Evolutionary conservation across 805 yeast genomes (phyloP).

Genomic region (Saccharomycopsis babjevae): DNA sequence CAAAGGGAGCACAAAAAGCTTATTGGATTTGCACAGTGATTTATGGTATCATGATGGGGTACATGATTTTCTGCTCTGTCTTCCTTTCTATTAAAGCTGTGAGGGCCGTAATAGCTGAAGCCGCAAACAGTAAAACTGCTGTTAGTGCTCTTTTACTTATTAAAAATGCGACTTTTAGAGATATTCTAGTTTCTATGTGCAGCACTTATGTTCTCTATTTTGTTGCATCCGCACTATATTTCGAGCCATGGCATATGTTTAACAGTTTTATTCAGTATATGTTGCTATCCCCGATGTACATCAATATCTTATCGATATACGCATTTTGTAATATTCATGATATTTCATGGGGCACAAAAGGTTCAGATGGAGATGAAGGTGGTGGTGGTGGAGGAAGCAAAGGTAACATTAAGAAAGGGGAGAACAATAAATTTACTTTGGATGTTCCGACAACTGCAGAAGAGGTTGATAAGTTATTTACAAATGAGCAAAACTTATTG

Average conservation of each 20-base stretch:
- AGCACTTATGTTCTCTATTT: conserved; percentile 56
- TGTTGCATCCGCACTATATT: conserved; percentile 45
- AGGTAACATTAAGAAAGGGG: conserved; percentile 36
- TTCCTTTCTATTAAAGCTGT: conserved; percentile 46
- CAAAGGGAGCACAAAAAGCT: conserved; percentile 47
- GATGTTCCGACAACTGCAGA: conserved; percentile 39
- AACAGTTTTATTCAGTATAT: conserved; percentile 44
- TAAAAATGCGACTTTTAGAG: conserved; percentile 34
- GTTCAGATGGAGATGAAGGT: conserved; percentile 36
- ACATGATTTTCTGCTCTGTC: conserved; percentile 48
- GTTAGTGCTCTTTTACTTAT: conserved; percentile 41
- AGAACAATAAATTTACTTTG: conserved; percentile 47
- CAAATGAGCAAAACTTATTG: conserved; percentile 25
- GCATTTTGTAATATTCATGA: conserved; percentile 67
- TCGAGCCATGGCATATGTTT: conserved; percentile 60
- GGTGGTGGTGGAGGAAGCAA: conserved; percentile 41
- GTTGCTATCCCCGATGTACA: conserved; percentile 42
- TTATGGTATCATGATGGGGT: conserved; percentile 52
- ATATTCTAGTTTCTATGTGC: conserved; percentile 45
- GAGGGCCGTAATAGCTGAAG: conserved; percentile 24
- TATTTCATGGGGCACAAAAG: conserved; percentile 70
- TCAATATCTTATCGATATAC: conserved; percentile 50
- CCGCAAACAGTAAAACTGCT: conserved; percentile 20
- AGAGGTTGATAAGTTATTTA: conserved; percentile 44
- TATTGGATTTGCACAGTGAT: conserved; percentile 43